phyloP scores from a whole-genome alignment of 176 grass and related monocot species.

The Puya raimondii region DNA sequence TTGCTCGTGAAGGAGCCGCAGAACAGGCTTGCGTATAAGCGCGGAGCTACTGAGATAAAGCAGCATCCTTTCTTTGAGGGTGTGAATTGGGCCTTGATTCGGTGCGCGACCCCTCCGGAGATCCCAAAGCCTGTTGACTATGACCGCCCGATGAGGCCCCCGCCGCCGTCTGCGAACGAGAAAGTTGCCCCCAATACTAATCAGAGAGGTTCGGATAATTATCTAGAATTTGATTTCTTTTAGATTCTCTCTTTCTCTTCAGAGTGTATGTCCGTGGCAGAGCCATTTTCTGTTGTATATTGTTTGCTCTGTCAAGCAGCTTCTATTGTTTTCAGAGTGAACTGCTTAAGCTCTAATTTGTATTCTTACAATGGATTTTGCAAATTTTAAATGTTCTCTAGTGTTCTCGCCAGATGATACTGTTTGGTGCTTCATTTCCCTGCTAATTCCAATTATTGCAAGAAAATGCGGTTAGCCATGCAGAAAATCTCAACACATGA shows the following conservation, averaged over 20 bases:
- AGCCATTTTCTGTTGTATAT: constrained; percentile 25
- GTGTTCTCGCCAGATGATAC: neutral
- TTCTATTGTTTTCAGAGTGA: constrained; percentile 21
- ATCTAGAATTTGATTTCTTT: constrained; percentile 74
- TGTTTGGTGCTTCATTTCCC: neutral
- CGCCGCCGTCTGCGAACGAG: constrained; percentile 25
- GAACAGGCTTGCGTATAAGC: constrained; percentile 62
- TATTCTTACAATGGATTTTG: constrained; percentile 24
- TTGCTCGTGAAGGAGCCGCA: constrained; percentile 68
- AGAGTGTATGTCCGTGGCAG: constrained; percentile 3
- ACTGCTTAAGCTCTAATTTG: constrained; percentile 15
- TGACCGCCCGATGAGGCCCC: constrained; percentile 31
- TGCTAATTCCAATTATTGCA: neutral
- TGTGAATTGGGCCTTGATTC: constrained; percentile 68
- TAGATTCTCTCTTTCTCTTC: constrained; percentile 25
- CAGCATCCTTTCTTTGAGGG: constrained; percentile 75
- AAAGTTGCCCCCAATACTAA: constrained; percentile 30
- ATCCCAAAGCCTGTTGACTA: constrained; percentile 51
- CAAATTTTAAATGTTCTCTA: constrained; percentile 13
- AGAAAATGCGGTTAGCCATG: neutral
- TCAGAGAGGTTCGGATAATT: constrained; percentile 47
- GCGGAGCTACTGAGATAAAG: constrained; percentile 64
- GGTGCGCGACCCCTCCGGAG: constrained; percentile 56
- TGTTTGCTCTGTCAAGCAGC: constrained; percentile 15
- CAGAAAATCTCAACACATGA: neutral